phyloP scores from a whole-genome alignment of 176 grass and related monocot genomes.

The Avena sativa region DNA sequence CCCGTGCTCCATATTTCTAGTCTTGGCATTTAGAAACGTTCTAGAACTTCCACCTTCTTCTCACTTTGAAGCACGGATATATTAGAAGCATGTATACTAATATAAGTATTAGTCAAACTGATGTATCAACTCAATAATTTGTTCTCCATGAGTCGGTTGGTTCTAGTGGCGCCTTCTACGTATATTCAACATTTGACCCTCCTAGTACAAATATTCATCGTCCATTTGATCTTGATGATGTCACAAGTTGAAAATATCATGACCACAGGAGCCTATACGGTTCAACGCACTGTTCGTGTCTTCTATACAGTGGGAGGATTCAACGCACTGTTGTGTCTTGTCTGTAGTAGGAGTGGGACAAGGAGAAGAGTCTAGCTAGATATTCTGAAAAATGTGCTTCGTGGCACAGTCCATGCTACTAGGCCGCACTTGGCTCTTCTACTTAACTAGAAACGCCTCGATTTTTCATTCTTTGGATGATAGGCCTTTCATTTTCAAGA shows the following conservation, averaged over 20 bases:
- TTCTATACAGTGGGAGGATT: neutral
- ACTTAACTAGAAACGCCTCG: neutral
- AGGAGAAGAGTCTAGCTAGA: neutral
- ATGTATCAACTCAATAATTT: neutral
- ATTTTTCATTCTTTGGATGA: neutral
- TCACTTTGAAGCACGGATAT: neutral
- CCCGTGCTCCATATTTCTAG: slow-evolving; percentile 1
- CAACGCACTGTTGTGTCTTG: neutral
- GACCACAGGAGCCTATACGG: neutral
- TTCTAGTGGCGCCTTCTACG: neutral
- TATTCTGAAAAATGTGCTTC: neutral
- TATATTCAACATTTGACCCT: slow-evolving; percentile 28
- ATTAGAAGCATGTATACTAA: neutral
- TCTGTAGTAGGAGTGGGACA: neutral
- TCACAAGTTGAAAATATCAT: neutral
- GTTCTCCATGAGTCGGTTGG: neutral
- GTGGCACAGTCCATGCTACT: no score
- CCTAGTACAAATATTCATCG: neutral
- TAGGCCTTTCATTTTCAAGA: neutral
- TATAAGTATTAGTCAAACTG: slow-evolving; percentile 20
- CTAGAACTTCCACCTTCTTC: slow-evolving; percentile 22
- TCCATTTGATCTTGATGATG: slow-evolving; percentile 13
- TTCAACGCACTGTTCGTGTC: neutral
- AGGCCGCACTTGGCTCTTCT: no score
- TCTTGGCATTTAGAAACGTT: neutral